Evolutionary conservation across 306 rosid species (phyloP), one percentile per base, ranked within the genome.

Genomic region (Lathyrus tuberosus): DNA sequence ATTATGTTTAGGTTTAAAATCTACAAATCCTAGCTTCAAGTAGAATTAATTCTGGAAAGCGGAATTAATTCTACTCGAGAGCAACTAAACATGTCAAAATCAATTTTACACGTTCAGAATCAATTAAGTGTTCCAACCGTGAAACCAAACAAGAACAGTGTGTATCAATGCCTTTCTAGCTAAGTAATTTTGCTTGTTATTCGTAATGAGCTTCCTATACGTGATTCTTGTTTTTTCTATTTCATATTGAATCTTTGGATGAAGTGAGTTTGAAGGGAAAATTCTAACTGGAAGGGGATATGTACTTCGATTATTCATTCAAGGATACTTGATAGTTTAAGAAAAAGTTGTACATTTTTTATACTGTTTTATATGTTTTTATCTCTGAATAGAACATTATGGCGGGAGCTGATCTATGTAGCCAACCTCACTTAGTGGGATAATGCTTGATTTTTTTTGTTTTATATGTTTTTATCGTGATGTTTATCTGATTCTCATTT

Each of bases 231-330:
- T 47, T 65, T 22, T 40, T 33, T 54, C 3, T 13, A 15, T 72
- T 57, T 65, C 69, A 26, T 56, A 16, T 24, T 11, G 26, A 43
- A 53, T 56, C 1, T 71, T 16, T 57, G 57, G 16, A 65, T 16
- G 5, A 60, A 46, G 61, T 22, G 60, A 72, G 37, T 72, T 41
- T 78, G 71, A 48, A 60, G 42, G 59, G 65, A 47, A 72, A 66
- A 11, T 35, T 58, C 11, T 49, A 40, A 67, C 65, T 65, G 47
- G 66, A 53, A 38, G 16, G 74, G 40, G 49, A 30, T 51, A 31
- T 49, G 43, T 52, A 42, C 35, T 48, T 54, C 16, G 54, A 16
- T 48, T 52, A n/a, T 79, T 13, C 41, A 47, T 60, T 65, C 4
- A 49, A 10, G 10, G 61, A 42, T 48, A 44, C 37, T 18, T 28